Base-by-base conservation (phyloP, 2,329 filamentous ascomycete genomes). In the Calycina marina region DNA sequence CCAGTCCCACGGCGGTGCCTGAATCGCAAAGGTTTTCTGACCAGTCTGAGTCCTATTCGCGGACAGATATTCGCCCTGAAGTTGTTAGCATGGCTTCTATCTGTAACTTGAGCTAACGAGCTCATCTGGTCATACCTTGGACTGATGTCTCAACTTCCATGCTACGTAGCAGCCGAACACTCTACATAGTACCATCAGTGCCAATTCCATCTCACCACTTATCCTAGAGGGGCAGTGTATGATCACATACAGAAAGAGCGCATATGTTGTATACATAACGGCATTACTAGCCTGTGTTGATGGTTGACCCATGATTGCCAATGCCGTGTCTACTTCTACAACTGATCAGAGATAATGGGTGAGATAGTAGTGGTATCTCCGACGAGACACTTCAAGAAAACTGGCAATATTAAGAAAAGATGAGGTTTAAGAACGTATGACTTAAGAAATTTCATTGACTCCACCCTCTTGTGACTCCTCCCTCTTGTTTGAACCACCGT, bases 41-140 rank as follows among this genome's bases (percentile, higher is more conserved):
- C 82, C 82, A 64, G 77, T 81, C 62, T 88, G 82, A 59, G 81
- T 85, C 56, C 80, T 67, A 53, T 86, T 86, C 51, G 75, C 72
- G 34, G 78, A 68, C 38, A 88, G 62, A 56, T 79, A 85, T 48
- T 84, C 70, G 38, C 65, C 64, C 57, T 51, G 25, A 12, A 17
- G 22, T 20, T 13, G 25, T 30, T n/a, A 28, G 40, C 24, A 43
- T 41, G 15, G 17, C 4, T 33, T 15, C 14, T n/a, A 4, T 5
- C n/a, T n/a, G 16, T 1, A 14, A 30, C 12, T 29, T 14, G 14
- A 28, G 14, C 27, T 12, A 5, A 14, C 12, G 14, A 18, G 20
- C 6, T 5, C 9, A 22, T 26, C 4, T 24, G 5, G 9, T 2
- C 18, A 17, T 45, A 50, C 48, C 43, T 52, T 53, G 4, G 48